Conservation (phyloP, 441 rosid species). For the Arabidopsis lyrata region DNA sequence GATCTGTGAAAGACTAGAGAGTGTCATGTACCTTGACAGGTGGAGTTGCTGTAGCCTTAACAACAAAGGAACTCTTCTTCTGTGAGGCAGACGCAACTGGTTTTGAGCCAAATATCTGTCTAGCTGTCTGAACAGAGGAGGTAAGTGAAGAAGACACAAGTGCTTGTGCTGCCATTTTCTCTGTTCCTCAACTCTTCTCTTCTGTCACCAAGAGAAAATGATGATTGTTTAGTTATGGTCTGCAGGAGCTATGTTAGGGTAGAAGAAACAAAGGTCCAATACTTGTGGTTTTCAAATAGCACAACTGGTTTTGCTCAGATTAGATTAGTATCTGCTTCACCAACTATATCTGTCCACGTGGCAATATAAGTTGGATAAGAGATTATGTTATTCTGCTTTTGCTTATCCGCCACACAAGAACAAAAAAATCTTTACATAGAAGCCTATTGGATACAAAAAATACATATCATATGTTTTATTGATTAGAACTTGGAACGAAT, state of each 20-base stretch:
- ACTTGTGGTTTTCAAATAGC: slow-evolving; percentile 51
- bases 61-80: slow-evolving; percentile 69
- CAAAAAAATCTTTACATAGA: slow-evolving; percentile 31
- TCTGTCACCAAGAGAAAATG: slow-evolving; percentile 43
- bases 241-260: not conserved
- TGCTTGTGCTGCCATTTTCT: slow-evolving; percentile 83
- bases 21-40: slow-evolving; percentile 76
- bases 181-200: not conserved
- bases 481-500: not conserved
- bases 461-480: not conserved
- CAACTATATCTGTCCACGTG: slow-evolving; percentile 72
- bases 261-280: slow-evolving; percentile 36
- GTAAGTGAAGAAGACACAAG: slow-evolving; percentile 83
- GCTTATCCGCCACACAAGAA: slow-evolving; percentile 30
- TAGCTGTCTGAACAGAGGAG: slow-evolving; percentile 77
- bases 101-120: slow-evolving; percentile 69
- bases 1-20: not conserved
- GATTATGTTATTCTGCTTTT: slow-evolving; percentile 45
- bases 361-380: slow-evolving; percentile 53
- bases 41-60: slow-evolving; percentile 82
- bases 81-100: slow-evolving; percentile 51
- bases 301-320: slow-evolving; percentile 48
- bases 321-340: slow-evolving; percentile 66
- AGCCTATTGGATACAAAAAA: not conserved
- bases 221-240: slow-evolving; percentile 30